A percentile compares a stretch with the other conserved stretches of the same genome.
phyloP scores from a whole-genome alignment of 2,329 filamentous ascomycete genomes.

The Aspergillus hortae region DNA sequence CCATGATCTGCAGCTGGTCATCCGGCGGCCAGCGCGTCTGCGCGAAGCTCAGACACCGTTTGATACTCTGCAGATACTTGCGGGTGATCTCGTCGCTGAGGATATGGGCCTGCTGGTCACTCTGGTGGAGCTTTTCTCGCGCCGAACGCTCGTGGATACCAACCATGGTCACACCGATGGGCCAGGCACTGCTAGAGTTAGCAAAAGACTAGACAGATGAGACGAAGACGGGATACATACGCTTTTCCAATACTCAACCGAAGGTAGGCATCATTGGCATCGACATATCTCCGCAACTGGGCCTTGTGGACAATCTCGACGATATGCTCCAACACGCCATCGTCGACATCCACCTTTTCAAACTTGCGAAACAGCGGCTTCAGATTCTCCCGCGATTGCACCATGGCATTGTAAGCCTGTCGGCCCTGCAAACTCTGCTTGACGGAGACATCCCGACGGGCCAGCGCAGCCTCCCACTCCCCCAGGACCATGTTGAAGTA shows the following conservation, averaged over 20 bases:
- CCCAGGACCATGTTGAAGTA: slow-evolving; percentile 96
- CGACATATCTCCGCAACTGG: slow-evolving; percentile 86
- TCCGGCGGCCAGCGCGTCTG: slow-evolving; percentile 95
- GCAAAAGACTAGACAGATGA: not conserved
- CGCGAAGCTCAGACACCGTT: slow-evolving; percentile 91
- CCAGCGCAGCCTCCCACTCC: slow-evolving; percentile 80
- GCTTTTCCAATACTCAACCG: slow-evolving; percentile 91
- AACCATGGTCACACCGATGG: slow-evolving; percentile 99
- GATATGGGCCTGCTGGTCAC: slow-evolving; percentile 78
- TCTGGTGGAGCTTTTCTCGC: slow-evolving; percentile 87
- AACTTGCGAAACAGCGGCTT: slow-evolving; percentile 85
- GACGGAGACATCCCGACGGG: slow-evolving; percentile 52
- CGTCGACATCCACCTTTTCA: slow-evolving; percentile 74
- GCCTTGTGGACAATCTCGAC: slow-evolving; percentile 89
- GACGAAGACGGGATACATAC: slow-evolving; percentile 28
- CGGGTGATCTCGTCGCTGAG: slow-evolving; percentile 95
- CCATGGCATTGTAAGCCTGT: slow-evolving; percentile 78
- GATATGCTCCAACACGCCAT: slow-evolving; percentile 74
- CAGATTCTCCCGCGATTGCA: slow-evolving; percentile 83
- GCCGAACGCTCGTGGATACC: slow-evolving; percentile 97
- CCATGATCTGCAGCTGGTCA: slow-evolving; percentile 92
- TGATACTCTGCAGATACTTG: slow-evolving; percentile 97
- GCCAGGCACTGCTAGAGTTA: slow-evolving; percentile 66
- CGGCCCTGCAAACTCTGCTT: slow-evolving; percentile 76
- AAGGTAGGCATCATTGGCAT: slow-evolving; percentile 94